These are phyloP conservation scores for Chlamydomonas schloesseri DNA, from an alignment of 139 green algal genomes.

Conservation along the genomic window DNA sequence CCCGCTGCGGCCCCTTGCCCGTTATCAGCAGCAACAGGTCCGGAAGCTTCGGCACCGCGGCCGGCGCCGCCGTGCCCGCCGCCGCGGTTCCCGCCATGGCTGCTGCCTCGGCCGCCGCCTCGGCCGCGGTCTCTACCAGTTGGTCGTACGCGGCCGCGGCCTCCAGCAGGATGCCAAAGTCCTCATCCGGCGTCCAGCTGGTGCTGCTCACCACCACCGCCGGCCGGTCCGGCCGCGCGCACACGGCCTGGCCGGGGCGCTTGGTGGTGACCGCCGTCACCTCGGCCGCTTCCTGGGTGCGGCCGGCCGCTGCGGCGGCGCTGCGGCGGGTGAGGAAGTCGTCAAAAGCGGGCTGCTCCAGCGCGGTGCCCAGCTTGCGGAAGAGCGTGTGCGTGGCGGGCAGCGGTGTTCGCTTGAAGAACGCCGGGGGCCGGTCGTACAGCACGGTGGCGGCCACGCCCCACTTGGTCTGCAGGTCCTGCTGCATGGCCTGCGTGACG, in stretches of 20 bases:
- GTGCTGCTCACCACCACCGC: slow-evolving; percentile 95
- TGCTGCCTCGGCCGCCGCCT: not conserved
- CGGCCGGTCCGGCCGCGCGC: slow-evolving; percentile 69
- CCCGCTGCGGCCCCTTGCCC: slow-evolving; percentile 87
- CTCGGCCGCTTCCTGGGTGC: slow-evolving; percentile 18
- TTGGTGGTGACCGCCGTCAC: slow-evolving; percentile 20
- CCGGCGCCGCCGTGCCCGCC: not conserved
- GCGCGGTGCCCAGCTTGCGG: slow-evolving; percentile 23
- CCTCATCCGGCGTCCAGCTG: slow-evolving; percentile 97
- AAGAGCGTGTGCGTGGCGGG: slow-evolving; percentile 54
- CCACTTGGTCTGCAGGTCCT: slow-evolving; percentile 80
- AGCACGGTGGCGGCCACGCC: slow-evolving; percentile 85
- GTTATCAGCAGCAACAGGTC: slow-evolving; percentile 78
- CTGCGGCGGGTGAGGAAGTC: slow-evolving; percentile 39
- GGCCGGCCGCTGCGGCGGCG: not conserved
- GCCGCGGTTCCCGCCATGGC: not conserved
- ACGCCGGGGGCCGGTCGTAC: slow-evolving; percentile 86
- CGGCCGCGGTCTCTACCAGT: not conserved
- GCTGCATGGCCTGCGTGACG: slow-evolving; percentile 90
- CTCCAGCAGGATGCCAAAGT: slow-evolving; percentile 94
- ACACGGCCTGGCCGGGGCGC: not conserved
- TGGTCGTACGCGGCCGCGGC: slow-evolving; percentile 67
- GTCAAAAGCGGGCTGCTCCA: slow-evolving; percentile 24
- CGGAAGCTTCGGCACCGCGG: slow-evolving; percentile 46
- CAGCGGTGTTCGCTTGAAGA: slow-evolving; percentile 72